Conservation (phyloP, 1,139 yeast species). For the Entelexis sorbosivorans region DNA sequence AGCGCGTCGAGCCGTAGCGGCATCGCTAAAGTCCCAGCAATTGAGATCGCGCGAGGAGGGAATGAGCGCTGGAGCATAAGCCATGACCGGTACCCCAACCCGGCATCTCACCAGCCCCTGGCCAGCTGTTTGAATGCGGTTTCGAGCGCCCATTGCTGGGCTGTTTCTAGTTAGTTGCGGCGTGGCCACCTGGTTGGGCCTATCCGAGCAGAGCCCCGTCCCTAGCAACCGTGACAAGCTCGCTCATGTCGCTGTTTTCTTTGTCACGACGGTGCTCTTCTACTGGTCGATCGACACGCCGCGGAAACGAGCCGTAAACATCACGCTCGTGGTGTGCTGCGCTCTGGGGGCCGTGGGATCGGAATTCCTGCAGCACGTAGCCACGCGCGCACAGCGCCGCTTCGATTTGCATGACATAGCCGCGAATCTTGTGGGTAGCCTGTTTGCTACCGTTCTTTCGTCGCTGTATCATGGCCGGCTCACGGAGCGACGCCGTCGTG, state of each 20-base stretch:
- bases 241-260: slow-evolving; percentile 43
- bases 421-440: slow-evolving; percentile 32
- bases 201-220: slow-evolving; percentile 36
- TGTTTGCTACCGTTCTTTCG: slow-evolving; percentile 28
- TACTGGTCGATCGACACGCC: slow-evolving; percentile 44
- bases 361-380: slow-evolving; percentile 40
- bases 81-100: slow-evolving; percentile 2
- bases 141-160: slow-evolving; percentile 21
- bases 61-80: background rate
- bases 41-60: background rate
- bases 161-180: slow-evolving; percentile 28
- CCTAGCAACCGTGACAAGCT: slow-evolving; percentile 40
- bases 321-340: slow-evolving; percentile 40
- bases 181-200: slow-evolving; percentile 37
- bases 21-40: no score
- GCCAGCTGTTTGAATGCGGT: slow-evolving; percentile 16
- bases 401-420: slow-evolving; percentile 33
- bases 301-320: slow-evolving; percentile 34
- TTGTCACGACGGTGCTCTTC: slow-evolving; percentile 42
- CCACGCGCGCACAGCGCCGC: slow-evolving; percentile 25
- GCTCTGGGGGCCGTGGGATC: slow-evolving; percentile 41
- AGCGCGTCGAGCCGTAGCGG: background rate
- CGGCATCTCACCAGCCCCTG: slow-evolving; percentile 1
- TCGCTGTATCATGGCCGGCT: slow-evolving; percentile 33
- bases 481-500: slow-evolving; percentile 27